Conservation (phyloP, 2,329 filamentous ascomycete species). For the Colletotrichum sojae region DNA sequence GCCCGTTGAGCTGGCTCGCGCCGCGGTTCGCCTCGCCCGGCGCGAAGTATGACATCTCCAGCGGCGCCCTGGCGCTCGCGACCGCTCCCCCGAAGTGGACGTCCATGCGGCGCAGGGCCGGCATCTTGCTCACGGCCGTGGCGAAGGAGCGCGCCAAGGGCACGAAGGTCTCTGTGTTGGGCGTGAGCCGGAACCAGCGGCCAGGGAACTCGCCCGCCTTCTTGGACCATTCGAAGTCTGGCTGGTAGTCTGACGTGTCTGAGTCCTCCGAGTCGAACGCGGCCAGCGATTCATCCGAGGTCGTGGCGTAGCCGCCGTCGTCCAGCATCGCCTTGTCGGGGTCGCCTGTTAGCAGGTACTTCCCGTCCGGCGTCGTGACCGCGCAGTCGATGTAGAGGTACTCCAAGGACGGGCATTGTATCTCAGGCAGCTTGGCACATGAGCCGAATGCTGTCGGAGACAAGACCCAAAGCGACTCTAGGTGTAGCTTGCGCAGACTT, state of each 20-base stretch:
- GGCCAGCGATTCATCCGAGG: not conserved
- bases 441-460: conserved; percentile 1
- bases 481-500: not conserved
- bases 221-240: conserved; percentile 17
- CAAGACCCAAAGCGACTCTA: conserved; percentile 6
- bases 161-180: conserved; percentile 16
- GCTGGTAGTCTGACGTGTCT: conserved; percentile 7
- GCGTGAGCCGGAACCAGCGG: conserved; percentile 6
- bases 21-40: conserved; percentile 9
- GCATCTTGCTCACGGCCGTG: conserved; percentile 7
- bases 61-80: conserved; percentile 7
- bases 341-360: conserved; percentile 1
- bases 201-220: conserved; percentile 9
- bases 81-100: conserved; percentile 6
- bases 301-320: conserved; percentile 7
- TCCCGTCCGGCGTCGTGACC: not conserved
- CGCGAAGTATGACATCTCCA: conserved; percentile 20
- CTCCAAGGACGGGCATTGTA: not conserved
- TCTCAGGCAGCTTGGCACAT: not conserved
- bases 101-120: conserved; percentile 12
- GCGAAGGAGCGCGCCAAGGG: not conserved
- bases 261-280: conserved; percentile 17
- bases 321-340: conserved; percentile 14
- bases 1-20: conserved; percentile 17
- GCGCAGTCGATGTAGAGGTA: conserved; percentile 20